Conservation (phyloP, 2,329 filamentous ascomycete genomes). For the Fusarium sp. region DNA sequence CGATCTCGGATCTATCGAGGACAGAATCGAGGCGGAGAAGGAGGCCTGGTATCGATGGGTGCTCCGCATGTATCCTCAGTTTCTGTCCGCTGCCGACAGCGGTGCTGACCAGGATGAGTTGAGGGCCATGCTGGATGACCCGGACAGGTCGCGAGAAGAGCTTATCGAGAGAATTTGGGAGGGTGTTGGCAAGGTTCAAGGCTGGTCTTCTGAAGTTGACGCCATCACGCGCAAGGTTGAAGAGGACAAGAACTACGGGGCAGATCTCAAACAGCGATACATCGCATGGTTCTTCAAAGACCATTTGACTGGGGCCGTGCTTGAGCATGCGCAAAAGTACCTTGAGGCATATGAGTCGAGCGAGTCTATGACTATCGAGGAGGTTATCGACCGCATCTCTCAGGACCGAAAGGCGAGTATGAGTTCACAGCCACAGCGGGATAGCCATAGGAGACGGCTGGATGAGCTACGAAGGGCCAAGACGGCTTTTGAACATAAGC, state of each 20-base stretch:
- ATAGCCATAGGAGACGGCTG: conserved; percentile 52
- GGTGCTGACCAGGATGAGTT: conserved; percentile 47
- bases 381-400: conserved; percentile 48
- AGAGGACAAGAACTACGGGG: conserved; percentile 44
- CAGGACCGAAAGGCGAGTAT: conserved; percentile 45
- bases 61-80: conserved; percentile 51
- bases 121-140: conserved; percentile 50
- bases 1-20: conserved; percentile 59
- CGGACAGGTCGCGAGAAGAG: conserved; percentile 50
- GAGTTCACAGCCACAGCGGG: conserved; percentile 49
- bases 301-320: conserved; percentile 44
- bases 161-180: conserved; percentile 51
- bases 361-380: conserved; percentile 45
- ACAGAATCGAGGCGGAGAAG: conserved; percentile 62
- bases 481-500: conserved; percentile 59
- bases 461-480: conserved; percentile 61
- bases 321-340: conserved; percentile 51
- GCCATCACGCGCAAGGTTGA: conserved; percentile 48
- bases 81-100: conserved; percentile 48
- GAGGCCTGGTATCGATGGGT: conserved; percentile 64
- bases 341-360: conserved; percentile 50
- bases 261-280: conserved; percentile 52
- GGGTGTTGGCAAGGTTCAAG: conserved; percentile 48
- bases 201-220: conserved; percentile 49
- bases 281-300: conserved; percentile 56